These are phyloP conservation scores for Boletus barrowsii DNA, from an alignment of 768 basidiomycete genomes.

Conservation along the genomic window DNA sequence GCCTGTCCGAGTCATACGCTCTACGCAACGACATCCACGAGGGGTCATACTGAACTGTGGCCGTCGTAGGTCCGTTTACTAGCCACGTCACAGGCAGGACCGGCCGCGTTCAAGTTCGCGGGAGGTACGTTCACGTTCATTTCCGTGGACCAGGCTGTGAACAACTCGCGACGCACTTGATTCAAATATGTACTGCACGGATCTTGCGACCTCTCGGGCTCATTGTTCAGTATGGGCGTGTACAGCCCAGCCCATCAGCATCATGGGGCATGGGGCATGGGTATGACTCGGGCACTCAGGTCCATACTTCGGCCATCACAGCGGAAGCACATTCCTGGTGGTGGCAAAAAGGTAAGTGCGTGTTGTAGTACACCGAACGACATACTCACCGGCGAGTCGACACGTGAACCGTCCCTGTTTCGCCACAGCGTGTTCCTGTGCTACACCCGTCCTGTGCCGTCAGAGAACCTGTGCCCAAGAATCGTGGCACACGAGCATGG, in stretches of 20 bases:
- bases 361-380: slow-evolving; percentile 5
- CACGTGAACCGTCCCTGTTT: background rate
- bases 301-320: slow-evolving; percentile 1
- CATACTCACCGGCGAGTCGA: background rate
- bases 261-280: too few relatives aligned
- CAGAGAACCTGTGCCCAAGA: background rate
- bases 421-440: background rate
- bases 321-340: background rate
- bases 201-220: background rate
- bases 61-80: too few relatives aligned
- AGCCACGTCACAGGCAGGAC: background rate
- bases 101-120: background rate
- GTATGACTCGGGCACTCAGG: background rate
- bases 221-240: background rate
- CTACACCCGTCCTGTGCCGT: background rate
- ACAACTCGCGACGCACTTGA: background rate
- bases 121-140: slow-evolving; percentile 10
- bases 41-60: too few relatives aligned
- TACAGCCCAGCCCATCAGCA: background rate
- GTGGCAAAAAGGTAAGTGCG: background rate
- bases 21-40: too few relatives aligned
- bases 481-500: too few relatives aligned
- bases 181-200: too few relatives aligned
- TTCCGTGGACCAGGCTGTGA: slow-evolving; percentile 8
- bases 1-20: too few relatives aligned